phyloP scores from a whole-genome alignment of 176 grass and related monocot species.

The Dendrocalamus sinicus region DNA sequence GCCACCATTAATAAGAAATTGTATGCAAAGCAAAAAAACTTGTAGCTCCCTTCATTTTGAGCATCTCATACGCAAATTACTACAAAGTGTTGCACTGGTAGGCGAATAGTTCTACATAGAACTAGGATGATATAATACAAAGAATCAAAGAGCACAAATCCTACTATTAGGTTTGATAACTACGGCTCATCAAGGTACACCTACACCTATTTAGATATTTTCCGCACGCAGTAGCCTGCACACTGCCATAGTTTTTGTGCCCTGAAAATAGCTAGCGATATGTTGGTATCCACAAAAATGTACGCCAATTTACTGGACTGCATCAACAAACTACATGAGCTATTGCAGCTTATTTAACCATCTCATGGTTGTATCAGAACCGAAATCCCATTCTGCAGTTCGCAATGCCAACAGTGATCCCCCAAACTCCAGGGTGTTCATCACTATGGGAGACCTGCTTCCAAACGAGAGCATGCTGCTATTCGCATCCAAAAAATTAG shows the following conservation, averaged over 20 bases:
- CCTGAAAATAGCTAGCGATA: background rate
- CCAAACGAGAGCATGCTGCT: background rate
- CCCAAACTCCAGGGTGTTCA: background rate
- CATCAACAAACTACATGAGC: background rate
- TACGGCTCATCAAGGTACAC: background rate
- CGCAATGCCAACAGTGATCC: background rate
- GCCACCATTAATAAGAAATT: slow-evolving; percentile 18
- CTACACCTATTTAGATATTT: background rate
- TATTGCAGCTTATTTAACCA: background rate
- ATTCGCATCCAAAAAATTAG: background rate
- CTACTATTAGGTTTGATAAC: background rate
- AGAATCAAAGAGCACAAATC: background rate
- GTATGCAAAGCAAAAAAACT: background rate
- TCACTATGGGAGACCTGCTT: background rate
- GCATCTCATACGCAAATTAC: background rate
- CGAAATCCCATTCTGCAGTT: background rate
- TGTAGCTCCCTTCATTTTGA: background rate
- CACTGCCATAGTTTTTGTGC: background rate
- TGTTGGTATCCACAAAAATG: background rate
- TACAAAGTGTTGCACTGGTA: slow-evolving; percentile 6
- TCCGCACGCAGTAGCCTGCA: background rate
- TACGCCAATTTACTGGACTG: slow-evolving; percentile 13
- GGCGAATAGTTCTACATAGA: background rate
- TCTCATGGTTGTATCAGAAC: background rate
- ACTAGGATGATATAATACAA: background rate